phyloP scores from a whole-genome alignment of 2,329 filamentous ascomycete genomes.

The Aspergillus fumigatus region DNA sequence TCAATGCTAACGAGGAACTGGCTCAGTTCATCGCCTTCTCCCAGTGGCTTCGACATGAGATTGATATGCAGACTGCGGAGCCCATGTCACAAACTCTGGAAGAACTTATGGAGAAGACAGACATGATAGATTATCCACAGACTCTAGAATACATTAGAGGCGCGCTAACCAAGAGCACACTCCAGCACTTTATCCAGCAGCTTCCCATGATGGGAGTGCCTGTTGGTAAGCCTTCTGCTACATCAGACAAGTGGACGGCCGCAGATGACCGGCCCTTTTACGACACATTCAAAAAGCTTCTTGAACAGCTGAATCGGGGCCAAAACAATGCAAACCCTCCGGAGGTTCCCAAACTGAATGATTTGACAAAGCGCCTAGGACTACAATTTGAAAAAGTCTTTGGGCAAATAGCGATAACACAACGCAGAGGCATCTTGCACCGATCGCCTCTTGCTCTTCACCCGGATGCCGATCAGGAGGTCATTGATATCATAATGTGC shows the following conservation, averaged over 20 bases:
- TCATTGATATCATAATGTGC: conserved; percentile 57
- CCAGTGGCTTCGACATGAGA: conserved; percentile 76
- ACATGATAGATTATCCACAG: conserved; percentile 66
- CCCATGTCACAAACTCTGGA: conserved; percentile 55
- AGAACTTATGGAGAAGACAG: conserved; percentile 73
- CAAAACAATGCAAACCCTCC: conserved; percentile 47
- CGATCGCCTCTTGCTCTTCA: conserved; percentile 52
- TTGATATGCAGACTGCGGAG: conserved; percentile 69
- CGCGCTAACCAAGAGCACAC: conserved; percentile 61
- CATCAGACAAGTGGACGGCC: conserved; percentile 38
- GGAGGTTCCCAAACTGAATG: conserved; percentile 58
- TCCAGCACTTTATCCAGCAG: conserved; percentile 54
- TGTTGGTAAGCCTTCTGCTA: conserved; percentile 17
- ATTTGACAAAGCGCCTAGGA: conserved; percentile 57
- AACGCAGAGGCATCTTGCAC: conserved; percentile 65
- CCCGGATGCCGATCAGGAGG: conserved; percentile 29
- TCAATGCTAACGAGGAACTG: conserved; percentile 69
- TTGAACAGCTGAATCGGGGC: conserved; percentile 48
- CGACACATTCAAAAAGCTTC: conserved; percentile 46
- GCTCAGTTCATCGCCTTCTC: conserved; percentile 75
- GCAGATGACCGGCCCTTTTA: conserved; percentile 39
- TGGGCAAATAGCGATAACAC: conserved; percentile 62
- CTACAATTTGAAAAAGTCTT: conserved; percentile 60
- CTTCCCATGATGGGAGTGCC: conserved; percentile 31
- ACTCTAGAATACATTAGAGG: conserved; percentile 74